Evolutionary conservation across 345 rosid genomes (phyloP), one percentile per base, ranked within the genome.

Genomic region (Diplotaxis tenuifolia): DNA sequence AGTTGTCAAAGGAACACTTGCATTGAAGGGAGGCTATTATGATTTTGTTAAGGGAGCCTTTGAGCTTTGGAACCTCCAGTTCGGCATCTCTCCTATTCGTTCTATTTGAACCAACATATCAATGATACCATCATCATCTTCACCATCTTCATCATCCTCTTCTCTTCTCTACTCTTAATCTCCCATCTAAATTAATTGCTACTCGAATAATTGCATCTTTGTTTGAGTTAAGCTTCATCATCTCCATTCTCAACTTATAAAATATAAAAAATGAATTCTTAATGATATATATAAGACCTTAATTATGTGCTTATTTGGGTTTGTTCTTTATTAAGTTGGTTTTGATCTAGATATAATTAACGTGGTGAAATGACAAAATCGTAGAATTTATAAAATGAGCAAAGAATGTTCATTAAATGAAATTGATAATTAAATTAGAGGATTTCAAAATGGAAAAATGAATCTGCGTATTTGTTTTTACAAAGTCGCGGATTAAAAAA

Each of bases 61-160:
- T 59, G 86, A 89, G 83, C 84, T 86, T 2, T 95, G 98, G 99
- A 86, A 74, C 70, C 96, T 86, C 64, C 83, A 91, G 1, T 94
- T 78, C 61, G 77, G 82, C 69, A 77, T 87, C 65, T 86, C 98
- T 57, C 74, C 93, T 2, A 32, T 83, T 29, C 82, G 72, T 76
- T 84, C 91, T 57, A 84, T 91, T 70, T 94, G 92, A 91, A 80
- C 80, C 59, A 81, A 50, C 19, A 64, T 0, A 61, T 42, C 47
- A 36, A 9, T 56, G 53, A 38, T 15, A 21, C 45, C 1, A 52
- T 23, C 23, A 20, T 8, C 49, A 36, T 28, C 47, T 54, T 40
- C 31, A 7, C 27, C 34, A 16, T 16, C 34, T 12, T 31, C 65
- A 19, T 27, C 56, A 23, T 9, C 22, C 12, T 22, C 2, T 31